phyloP scores from a whole-genome alignment of 306 rosid genomes.

The Quercus ilex region DNA sequence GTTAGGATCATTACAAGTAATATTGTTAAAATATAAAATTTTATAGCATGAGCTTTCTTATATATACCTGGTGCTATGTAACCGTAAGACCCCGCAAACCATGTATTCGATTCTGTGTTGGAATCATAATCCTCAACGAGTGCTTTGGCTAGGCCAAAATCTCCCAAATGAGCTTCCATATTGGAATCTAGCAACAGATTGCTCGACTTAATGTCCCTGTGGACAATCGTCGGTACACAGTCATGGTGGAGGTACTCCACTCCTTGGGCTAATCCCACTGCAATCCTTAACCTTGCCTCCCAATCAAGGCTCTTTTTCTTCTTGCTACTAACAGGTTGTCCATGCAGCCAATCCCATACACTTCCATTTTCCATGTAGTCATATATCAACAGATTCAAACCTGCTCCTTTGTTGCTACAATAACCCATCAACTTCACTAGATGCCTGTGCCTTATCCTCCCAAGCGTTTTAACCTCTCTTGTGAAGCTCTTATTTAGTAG shows the following conservation, averaged over 20 bases:
- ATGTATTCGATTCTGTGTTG: slow-evolving; percentile 61
- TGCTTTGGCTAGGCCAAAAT: slow-evolving; percentile 84
- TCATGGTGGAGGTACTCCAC: slow-evolving; percentile 94
- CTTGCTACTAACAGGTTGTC: slow-evolving; percentile 42
- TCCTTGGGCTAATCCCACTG: slow-evolving; percentile 79
- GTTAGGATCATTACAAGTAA: slow-evolving; percentile 1
- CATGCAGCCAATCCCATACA: slow-evolving; percentile 91
- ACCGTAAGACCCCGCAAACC: slow-evolving; percentile 92
- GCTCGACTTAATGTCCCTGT: slow-evolving; percentile 87
- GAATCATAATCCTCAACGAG: slow-evolving; percentile 59
- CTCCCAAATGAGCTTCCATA: slow-evolving; percentile 96
- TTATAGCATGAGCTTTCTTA: not conserved
- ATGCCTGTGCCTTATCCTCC: slow-evolving; percentile 88
- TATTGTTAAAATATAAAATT: not conserved
- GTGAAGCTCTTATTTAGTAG: slow-evolving; percentile 67
- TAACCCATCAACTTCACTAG: slow-evolving; percentile 86
- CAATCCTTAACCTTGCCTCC: slow-evolving; percentile 82
- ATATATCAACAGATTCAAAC: slow-evolving; percentile 73
- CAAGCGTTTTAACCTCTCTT: slow-evolving; percentile 84
- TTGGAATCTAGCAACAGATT: slow-evolving; percentile 75
- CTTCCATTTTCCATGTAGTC: slow-evolving; percentile 94
- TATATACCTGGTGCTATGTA: slow-evolving; percentile 88
- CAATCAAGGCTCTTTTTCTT: slow-evolving; percentile 63
- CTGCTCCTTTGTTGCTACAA: slow-evolving; percentile 63
- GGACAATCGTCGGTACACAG: slow-evolving; percentile 79